A percentile compares a stretch with the other conserved stretches of the same genome.
Conservation (phyloP, 345 rosid species). For the Populus pruinosa region DNA sequence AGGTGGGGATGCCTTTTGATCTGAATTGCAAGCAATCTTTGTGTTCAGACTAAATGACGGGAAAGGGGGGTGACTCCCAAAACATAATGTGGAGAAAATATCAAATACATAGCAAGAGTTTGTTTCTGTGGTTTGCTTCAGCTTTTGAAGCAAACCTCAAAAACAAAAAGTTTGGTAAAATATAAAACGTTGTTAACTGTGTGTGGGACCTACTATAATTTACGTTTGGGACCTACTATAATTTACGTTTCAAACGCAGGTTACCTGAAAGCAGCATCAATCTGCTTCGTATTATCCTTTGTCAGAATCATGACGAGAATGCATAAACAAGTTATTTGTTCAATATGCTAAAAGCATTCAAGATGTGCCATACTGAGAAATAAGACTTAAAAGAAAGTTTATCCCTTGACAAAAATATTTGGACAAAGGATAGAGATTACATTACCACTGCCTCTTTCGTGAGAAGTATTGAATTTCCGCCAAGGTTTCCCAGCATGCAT, state of each 20-base stretch:
- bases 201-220: no score
- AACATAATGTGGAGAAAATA: no score
- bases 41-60: slow-evolving; percentile 21
- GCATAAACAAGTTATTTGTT: background rate
- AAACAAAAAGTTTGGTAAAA: no score
- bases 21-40: slow-evolving; percentile 36
- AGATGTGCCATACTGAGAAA: no score
- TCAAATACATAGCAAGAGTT: background rate
- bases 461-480: slow-evolving; percentile 42
- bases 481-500: slow-evolving; percentile 93
- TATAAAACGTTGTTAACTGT: no score
- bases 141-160: no score
- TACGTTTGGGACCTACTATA: no score
- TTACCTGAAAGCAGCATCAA: no score
- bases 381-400: background rate
- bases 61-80: no score
- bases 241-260: no score
- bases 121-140: no score
- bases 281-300: no score
- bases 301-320: background rate
- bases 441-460: slow-evolving; percentile 38
- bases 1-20: slow-evolving; percentile 33
- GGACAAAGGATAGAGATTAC: background rate
- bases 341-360: background rate
- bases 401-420: background rate